Evolutionary conservation across 73 alveolate species (phyloP), one percentile per base, ranked within the genome.

Genomic region (Urostyla sp.): DNA sequence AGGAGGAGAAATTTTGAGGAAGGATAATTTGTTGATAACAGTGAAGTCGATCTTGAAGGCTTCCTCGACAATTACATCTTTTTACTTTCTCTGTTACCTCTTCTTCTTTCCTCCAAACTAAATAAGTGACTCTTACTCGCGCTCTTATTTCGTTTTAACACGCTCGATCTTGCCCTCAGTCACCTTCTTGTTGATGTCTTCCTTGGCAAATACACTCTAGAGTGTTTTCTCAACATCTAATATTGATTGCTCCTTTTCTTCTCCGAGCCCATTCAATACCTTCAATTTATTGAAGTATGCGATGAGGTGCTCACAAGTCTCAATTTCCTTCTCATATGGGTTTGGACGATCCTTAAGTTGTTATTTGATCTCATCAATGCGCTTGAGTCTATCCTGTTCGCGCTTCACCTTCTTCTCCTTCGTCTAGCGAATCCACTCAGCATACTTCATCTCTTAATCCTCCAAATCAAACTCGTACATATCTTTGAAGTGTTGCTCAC

Each of bases 261-360:
- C 26, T 10, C n/a, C 80, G 7, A 66, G 28, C 3, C 80, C 80
- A 37, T 27, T 37, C 7, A 18, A 20, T 13, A 18, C 21, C 66
- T 44, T 66, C 18, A 66, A 15, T 20, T 66, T 37, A 3, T 66
- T 1, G 80, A 59, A 66, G 66, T 66, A 66, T 24, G 59, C 63
- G 20, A 66, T 66, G 43, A 66, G 43, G 27, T 37, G 63, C 67
- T 66, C 80, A 31, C 66, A 43, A 37, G 48, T 44, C 4, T 66
- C 80, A 45, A 66, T 66, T 43, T 66, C 80, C 28, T 66, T 66
- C 16, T 44, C 43, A 48, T 66, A 66, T 16, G 80, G 80, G 63
- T 66, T 66, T 1, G 80, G 80, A 27, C 80, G 37, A 28, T 66
- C 63, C 4, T 27, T 30, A n/a, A 66, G 80, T 4, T 50, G 59